Base-by-base conservation (phyloP, 208 protist species). In the Leishmania martiniquensis region DNA sequence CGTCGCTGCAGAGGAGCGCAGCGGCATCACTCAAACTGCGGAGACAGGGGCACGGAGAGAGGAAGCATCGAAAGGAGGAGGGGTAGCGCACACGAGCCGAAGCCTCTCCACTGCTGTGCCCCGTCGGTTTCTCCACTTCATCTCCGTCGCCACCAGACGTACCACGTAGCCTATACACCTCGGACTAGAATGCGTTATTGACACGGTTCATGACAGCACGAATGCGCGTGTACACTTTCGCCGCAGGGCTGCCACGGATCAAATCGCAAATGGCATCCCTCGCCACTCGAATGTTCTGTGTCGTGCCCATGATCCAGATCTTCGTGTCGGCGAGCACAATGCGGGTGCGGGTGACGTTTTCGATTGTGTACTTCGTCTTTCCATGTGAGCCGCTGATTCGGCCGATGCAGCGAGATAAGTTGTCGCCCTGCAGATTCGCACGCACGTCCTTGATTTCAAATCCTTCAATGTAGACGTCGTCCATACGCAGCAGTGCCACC, bases 291-390 rank as follows among this genome's bases (percentile, higher is more conserved):
- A 99, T 99, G 87, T 99, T 99, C 72, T 95, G 88, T 74, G 98
- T 99, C 44, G 99, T 99, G 29, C 99, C 99, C 87, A 99, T 97
- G 67, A 99, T 96, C 91, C 99, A 99, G 59, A 99, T 98, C 69
- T 97, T 94, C 60, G 96, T 99, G 85, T 99, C 99, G 25, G 99
- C 99, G 34, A 99, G 84, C 2, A 99, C 99, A 76, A 99, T 99
- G 45, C 99, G 91, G 20, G 99, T 99, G 45, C 98, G 95, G 12
- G 99, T 99, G 2, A 99, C 93, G 83, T 99, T 99, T 87, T 99
- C 99, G 77, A 99, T 99, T 15, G 99, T 99, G 87, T 98, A 99
- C 91, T 99, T 99, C 2, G 99, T 99, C 87, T 99, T 99, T 39
- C 99, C 99, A 72, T 99, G 98, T 45, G 99, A 99, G 55, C 99